These are phyloP conservation scores for Inonotus obliquus DNA, from an alignment of 1,284 basidiomycete genomes.

Conservation along the genomic window DNA sequence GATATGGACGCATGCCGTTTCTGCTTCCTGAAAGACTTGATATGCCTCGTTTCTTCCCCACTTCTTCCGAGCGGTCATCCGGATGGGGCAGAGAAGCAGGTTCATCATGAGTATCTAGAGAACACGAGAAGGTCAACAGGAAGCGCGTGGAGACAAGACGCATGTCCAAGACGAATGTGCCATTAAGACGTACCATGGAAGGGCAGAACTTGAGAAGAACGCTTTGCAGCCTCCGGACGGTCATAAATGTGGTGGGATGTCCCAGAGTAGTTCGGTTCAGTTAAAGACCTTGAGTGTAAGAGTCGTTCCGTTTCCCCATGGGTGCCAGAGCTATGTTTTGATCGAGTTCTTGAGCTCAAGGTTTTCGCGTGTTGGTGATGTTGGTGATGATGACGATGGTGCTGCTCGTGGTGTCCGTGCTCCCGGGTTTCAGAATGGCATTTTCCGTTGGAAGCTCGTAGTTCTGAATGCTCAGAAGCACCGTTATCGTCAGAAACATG, in stretches of 20 bases:
- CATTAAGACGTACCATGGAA: background rate
- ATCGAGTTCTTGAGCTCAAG: background rate
- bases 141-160: background rate
- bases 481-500: background rate
- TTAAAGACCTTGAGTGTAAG: background rate
- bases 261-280: background rate
- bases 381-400: background rate
- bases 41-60: background rate
- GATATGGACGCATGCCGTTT: background rate
- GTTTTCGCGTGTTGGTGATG: conserved; percentile 1
- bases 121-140: background rate
- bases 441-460: background rate
- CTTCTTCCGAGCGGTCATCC: background rate
- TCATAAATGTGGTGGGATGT: background rate
- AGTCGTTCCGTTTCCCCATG: background rate
- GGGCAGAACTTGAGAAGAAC: conserved; percentile 4
- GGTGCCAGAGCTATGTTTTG: background rate
- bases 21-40: background rate
- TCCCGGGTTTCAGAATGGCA: background rate
- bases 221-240: background rate
- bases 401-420: background rate
- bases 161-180: background rate
- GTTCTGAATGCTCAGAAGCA: background rate
- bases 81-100: background rate
- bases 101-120: conserved; percentile 2